Evolutionary conservation across 2,329 filamentous ascomycete species (phyloP).

Genomic region (Graphium sp.): DNA sequence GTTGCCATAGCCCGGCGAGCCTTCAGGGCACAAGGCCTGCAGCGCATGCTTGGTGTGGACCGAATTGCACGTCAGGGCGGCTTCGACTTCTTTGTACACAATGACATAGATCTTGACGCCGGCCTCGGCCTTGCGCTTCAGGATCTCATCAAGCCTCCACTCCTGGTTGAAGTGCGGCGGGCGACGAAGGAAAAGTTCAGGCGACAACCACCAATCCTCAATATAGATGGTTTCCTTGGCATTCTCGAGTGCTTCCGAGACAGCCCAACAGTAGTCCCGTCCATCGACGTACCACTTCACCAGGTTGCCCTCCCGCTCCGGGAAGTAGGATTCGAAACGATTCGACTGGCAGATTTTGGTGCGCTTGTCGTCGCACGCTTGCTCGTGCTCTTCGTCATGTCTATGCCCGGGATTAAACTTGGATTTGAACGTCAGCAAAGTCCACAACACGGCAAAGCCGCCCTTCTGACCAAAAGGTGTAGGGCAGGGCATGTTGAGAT

Average conservation of each 20-base stretch:
- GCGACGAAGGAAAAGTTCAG: slow-evolving; percentile 69
- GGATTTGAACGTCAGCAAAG: slow-evolving; percentile 1
- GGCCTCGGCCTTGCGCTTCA: slow-evolving; percentile 78
- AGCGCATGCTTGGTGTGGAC: slow-evolving; percentile 82
- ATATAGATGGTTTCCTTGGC: slow-evolving; percentile 94
- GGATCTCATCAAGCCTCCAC: slow-evolving; percentile 69
- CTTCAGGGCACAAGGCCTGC: slow-evolving; percentile 63
- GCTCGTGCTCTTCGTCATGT: slow-evolving; percentile 85
- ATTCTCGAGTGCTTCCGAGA: slow-evolving; percentile 75
- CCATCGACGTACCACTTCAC: slow-evolving; percentile 98
- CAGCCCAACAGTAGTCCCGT: slow-evolving; percentile 86
- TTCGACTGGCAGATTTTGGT: slow-evolving; percentile 53
- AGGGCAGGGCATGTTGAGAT: not conserved
- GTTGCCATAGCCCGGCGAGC: slow-evolving; percentile 68
- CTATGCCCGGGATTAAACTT: slow-evolving; percentile 75
- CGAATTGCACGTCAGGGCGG: slow-evolving; percentile 80
- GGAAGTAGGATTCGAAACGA: slow-evolving; percentile 82
- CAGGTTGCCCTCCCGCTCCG: slow-evolving; percentile 67
- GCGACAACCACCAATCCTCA: slow-evolving; percentile 91
- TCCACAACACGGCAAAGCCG: too few relatives aligned
- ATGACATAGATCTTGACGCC: slow-evolving; percentile 91
- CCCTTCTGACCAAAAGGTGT: too few relatives aligned
- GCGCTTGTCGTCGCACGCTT: slow-evolving; percentile 68
- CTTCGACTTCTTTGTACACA: slow-evolving; percentile 78
- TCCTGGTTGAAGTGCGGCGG: slow-evolving; percentile 71